Evolutionary conservation across 2,329 filamentous ascomycete species (phyloP), one percentile per base, ranked within the genome.

Genomic region (Didymosphaeria variabile): DNA sequence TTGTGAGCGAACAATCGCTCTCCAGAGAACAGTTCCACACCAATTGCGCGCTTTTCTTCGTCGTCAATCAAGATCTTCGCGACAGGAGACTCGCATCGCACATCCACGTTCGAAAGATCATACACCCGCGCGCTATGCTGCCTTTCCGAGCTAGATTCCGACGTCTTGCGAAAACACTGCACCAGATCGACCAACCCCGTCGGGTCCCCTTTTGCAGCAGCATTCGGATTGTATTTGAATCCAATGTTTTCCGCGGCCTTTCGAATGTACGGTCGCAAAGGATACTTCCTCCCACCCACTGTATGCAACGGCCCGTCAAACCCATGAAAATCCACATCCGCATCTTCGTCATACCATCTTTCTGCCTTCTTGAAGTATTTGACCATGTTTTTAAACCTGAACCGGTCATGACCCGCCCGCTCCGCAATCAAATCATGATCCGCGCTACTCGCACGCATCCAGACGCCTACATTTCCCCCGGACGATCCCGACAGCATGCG

Each of bases 21-120:
- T 4, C 63, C 50, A 17, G 60, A 57, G 74, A 79, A 0, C 74
- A 79, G 1, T 52, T 68, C 49, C 73, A 80, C 10, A 78, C 66
- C 54, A 79, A 42, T 64, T 5, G 63, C 65, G 31, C 53, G 36
- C 36, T 65, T 63, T 13, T 23, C 38, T 4, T 32, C 55, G 21
- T 69, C 61, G 23, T 70, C 61, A 38, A 71, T 55, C 1, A 69
- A n/a, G 19, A 71, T 53, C 12, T 60, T 57, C 19, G 65, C 57
- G 38, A 68, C 63, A 6, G 59, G 44, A 7, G 58, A 23, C 9
- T 67, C 57, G 40, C 55, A 61, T 1, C 55, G 21, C 0, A 68
- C 60, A 5, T 71, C 36, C 1, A 68, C 60, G 26, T 61, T 57
- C 2, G 56, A 57, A 15, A 71, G 59, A 58, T 67, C 53, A 47